Evolutionary conservation across 257 asterid genomes (phyloP).

Genomic region (Solanum ossicruentum): DNA sequence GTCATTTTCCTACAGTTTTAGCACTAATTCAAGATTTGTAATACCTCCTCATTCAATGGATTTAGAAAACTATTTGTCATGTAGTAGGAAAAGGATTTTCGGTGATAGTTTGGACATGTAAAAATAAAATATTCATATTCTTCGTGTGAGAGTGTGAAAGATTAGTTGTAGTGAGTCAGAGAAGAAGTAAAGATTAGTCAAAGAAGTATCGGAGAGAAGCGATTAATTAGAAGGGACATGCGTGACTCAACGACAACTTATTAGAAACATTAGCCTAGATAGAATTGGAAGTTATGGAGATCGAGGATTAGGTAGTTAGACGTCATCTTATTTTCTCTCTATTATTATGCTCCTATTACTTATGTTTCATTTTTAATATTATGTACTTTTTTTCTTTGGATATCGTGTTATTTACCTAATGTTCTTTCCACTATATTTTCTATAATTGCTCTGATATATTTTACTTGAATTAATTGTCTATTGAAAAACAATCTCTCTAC

Average conservation of each 20-base stretch:
- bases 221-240: neutral
- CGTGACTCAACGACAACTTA: fast-evolving
- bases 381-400: neutral
- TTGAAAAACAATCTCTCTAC: no score
- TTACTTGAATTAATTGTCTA: no score
- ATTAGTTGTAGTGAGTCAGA: neutral
- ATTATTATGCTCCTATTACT: neutral
- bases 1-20: neutral
- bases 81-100: neutral
- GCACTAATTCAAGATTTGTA: neutral
- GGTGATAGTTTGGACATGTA: neutral
- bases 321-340: neutral
- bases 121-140: neutral
- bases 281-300: neutral
- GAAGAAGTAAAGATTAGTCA: no score
- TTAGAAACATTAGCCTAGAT: neutral
- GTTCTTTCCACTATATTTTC: neutral
- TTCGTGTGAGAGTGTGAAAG: neutral
- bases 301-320: neutral
- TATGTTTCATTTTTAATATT: neutral
- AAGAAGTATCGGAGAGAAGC: neutral
- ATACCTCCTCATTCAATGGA: neutral
- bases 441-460: no score
- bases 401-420: neutral
- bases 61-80: neutral